Base-by-base conservation (phyloP, 1,139 yeast genomes). In the Magnusiomyces suaveolens region DNA sequence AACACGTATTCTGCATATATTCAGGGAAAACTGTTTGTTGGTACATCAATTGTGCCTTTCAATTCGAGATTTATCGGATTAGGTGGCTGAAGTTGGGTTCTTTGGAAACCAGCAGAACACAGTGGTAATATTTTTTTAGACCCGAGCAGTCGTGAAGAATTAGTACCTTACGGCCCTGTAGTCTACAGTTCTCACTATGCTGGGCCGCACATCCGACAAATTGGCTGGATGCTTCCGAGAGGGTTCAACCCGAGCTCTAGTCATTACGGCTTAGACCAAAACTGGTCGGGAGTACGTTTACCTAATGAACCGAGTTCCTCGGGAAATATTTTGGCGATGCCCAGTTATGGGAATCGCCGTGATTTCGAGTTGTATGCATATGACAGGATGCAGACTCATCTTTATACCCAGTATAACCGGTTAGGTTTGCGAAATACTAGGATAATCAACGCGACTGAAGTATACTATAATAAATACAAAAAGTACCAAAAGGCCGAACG, bases 61-160 rank as follows among this genome's bases (percentile, higher is more conserved):
- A 41, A 41, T 41, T 41, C 44, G 4, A 3, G 44, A 16, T 18
- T 8, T 21, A 23, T 46, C 10, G 48, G 48, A 3, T 32, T 46
- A 14, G 48, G 48, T 8, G 48, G 48, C 12, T 38, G 48, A 24
- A n/a, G 23, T 29, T 46, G 48, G 48, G 24, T 46, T 29, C 16
- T 46, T 16, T 46, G 48, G 48, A 46, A 26, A 29, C 39, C 48
- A 2, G 20, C 16, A 3, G 41, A 36, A 36, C 18, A 29, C 6
- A 29, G 12, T 29, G 33, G 6, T 29, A 29, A 29, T 6, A 6
- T 6, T 29, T 29, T 29, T 6, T 12, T 12, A 29, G 12, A 29
- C 33, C 33, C 6, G 12, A 12, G 12, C 12, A 12, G 12, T 29
- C 12, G 10, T 29, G 33, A 29, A 29, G 33, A 29, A 6, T 12